phyloP scores from a whole-genome alignment of 345 rosid species.

The Combretum micranthum region DNA sequence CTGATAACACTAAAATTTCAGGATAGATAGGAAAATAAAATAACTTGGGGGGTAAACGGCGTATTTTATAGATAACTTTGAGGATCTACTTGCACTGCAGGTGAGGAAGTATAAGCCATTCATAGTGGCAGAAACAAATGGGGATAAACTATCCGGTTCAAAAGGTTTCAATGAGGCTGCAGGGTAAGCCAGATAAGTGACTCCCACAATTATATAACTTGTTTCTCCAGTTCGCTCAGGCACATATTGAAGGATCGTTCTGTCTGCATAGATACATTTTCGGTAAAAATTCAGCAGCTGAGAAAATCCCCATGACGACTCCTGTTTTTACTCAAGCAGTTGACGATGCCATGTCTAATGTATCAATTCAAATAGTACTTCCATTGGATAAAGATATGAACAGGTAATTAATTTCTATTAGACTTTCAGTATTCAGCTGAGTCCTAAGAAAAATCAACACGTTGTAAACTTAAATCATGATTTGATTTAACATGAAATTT shows the following conservation, averaged over 20 bases:
- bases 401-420: slow-evolving; percentile 31
- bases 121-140: slow-evolving; percentile 69
- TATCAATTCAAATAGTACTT: slow-evolving; percentile 80
- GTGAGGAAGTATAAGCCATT: slow-evolving; percentile 62
- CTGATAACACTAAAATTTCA: too few relatives aligned
- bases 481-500: neutral
- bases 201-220: neutral
- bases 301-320: slow-evolving; percentile 72
- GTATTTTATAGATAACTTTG: too few relatives aligned
- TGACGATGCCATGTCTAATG: slow-evolving; percentile 40
- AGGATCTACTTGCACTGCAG: slow-evolving; percentile 20
- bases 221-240: neutral
- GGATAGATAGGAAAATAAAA: too few relatives aligned
- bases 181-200: slow-evolving; percentile 37
- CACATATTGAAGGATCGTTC: neutral
- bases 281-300: slow-evolving; percentile 52
- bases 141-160: slow-evolving; percentile 72
- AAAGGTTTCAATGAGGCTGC: slow-evolving; percentile 64
- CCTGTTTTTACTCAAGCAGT: slow-evolving; percentile 70
- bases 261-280: slow-evolving; percentile 53
- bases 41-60: too few relatives aligned
- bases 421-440: neutral
- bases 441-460: neutral
- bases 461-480: neutral
- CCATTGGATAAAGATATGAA: slow-evolving; percentile 56